Evolutionary conservation across 192 early-diverging fungal genomes (phyloP), one percentile per base, ranked within the genome.

Genomic region (Mortierella claussenii): DNA sequence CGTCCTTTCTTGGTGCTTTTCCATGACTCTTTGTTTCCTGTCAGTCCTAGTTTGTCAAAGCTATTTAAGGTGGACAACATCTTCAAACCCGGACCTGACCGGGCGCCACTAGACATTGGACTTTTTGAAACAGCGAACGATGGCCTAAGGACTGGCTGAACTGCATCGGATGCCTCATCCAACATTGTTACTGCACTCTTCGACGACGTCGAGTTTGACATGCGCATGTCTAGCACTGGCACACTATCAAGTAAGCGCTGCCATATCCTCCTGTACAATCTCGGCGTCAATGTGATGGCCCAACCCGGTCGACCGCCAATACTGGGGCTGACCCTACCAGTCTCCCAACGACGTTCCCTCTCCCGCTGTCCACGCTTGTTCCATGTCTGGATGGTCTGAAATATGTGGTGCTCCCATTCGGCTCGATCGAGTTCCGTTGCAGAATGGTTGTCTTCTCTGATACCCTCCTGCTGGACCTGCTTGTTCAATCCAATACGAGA

Each of bases 231-330:
- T 11, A 76, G 18, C 44, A 76, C 54, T 1, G 64, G 50, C 13
- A 76, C 51, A 6, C 67, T 53, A 31, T 60, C 53, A 6, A 76
- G 27, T 15, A 76, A 46, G 20, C 51, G 73, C 27, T 67, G 73
- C 73, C 73, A 76, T 51, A 76, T 55, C 58, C 73, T 44, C 13
- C 73, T 53, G 46, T 76, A 76, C 12, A 76, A 40, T 36, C 73
- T 21, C 15, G 30, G 59, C 0, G 73, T 76, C 31, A 76, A n/a
- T 1, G 50, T 57, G 11, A 37, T 50, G 4, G 57, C 23, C 23
- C 37, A 60, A 36, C 64, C 63, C 17, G 73, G 73, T 47, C 67
- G 66, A 5, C 73, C 73, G 4, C 73, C 73, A 56, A 76, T 67
- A 33, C 58, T 67, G 2, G 73, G 73, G 40, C 67, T 63, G 17